These are phyloP conservation scores for Neonothopanus nambi DNA, from an alignment of 1,284 basidiomycete genomes.

Conservation along the genomic window DNA sequence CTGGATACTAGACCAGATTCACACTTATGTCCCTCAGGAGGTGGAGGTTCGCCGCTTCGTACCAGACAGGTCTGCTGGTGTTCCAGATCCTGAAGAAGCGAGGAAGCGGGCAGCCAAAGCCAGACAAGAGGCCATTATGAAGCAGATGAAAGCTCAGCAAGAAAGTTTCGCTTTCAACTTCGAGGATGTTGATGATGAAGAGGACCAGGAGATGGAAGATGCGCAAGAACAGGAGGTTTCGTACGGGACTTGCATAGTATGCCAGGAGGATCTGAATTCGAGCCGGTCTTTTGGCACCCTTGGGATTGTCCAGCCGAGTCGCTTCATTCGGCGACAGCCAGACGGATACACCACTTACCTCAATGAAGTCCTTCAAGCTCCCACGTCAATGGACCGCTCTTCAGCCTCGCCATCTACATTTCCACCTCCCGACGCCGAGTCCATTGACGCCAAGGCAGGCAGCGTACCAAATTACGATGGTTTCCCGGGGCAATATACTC, in stretches of 20 bases:
- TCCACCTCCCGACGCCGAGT: constrained; percentile 53
- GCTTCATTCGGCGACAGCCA: constrained; percentile 79
- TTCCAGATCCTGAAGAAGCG: constrained; percentile 54
- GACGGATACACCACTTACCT: constrained; percentile 71
- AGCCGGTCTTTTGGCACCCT: constrained; percentile 83
- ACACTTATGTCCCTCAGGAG: constrained; percentile 50
- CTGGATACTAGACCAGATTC: constrained; percentile 75
- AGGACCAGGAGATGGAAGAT: constrained; percentile 56
- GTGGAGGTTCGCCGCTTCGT: constrained; percentile 53
- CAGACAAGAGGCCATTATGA: constrained; percentile 88
- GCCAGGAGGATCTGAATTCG: constrained; percentile 88
- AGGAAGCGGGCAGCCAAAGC: constrained; percentile 83
- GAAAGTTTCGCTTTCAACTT: constrained; percentile 79
- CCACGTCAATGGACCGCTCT: constrained; percentile 66
- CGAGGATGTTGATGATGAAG: constrained; percentile 63
- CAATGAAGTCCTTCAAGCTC: constrained; percentile 73
- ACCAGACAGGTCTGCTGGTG: constrained; percentile 18
- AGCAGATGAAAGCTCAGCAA: constrained; percentile 91
- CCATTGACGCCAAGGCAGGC: constrained; percentile 48
- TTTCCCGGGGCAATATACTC: constrained; percentile 71
- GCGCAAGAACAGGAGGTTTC: constrained; percentile 52
- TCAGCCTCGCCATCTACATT: constrained; percentile 37
- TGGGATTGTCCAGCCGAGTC: constrained; percentile 89
- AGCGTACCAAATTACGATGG: constrained; percentile 64
- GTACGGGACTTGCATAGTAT: constrained; percentile 94